Evolutionary conservation across 352 stramenopile genomes (phyloP).

Genomic region (Thalassiosira sp.): DNA sequence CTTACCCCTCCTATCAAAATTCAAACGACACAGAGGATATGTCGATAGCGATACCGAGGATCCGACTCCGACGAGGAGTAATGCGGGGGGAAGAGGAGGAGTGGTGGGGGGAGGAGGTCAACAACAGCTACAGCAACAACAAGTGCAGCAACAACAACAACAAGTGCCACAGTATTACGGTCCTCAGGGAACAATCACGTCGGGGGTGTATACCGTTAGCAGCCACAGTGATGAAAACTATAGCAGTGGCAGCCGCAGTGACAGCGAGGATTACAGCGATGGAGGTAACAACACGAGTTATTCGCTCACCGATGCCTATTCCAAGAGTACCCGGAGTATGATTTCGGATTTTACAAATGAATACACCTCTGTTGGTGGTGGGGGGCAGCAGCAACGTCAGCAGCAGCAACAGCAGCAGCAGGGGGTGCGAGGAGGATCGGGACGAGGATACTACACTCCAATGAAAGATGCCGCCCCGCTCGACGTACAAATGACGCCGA

Average conservation of each 20-base stretch:
- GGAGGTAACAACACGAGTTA: background rate
- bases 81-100: background rate
- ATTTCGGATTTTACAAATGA: no score
- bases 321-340: no score
- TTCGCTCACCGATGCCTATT: no score
- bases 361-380: no score
- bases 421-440: background rate
- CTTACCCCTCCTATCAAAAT: background rate
- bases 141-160: background rate
- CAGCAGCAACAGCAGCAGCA: background rate
- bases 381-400: no score
- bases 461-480: no score
- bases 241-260: background rate
- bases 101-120: background rate
- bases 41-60: constrained; percentile 2
- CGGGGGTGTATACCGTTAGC: no score
- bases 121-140: background rate
- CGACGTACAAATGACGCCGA: background rate
- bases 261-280: background rate
- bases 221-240: background rate
- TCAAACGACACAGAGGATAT: constrained; percentile 1
- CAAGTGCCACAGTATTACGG: no score
- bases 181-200: no score
- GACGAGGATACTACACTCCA: no score
- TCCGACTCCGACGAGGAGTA: background rate